These are phyloP conservation scores for Yamadazyma phyllophila DNA, from an alignment of 805 yeast genomes.

Conservation along the genomic window DNA sequence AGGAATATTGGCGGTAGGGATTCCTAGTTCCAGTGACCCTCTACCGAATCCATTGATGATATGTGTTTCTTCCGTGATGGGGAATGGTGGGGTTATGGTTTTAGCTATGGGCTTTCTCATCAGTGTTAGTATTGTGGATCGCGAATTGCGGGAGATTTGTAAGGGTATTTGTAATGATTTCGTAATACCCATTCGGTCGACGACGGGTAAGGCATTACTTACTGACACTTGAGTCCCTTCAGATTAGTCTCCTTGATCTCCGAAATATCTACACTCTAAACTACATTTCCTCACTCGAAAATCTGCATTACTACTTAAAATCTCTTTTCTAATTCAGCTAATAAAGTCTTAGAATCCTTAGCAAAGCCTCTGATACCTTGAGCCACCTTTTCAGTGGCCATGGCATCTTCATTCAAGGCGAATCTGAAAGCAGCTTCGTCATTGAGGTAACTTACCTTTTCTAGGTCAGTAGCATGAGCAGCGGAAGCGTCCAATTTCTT, in stretches of 20 bases:
- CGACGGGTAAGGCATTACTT: too few species aligned
- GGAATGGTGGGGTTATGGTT: conserved; percentile 53
- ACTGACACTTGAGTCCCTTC: too few species aligned
- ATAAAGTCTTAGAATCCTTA: conserved; percentile 83
- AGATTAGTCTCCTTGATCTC: too few species aligned
- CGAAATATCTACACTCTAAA: too few species aligned
- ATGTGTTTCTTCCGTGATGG: conserved; percentile 41
- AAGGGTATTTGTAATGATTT: too few species aligned
- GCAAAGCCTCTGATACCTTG: conserved; percentile 98
- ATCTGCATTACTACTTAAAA: conserved; percentile 25
- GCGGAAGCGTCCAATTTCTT: conserved; percentile 67
- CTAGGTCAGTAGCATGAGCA: conserved; percentile 52
- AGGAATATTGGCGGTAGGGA: conserved; percentile 92
- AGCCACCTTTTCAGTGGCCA: conserved; percentile 96
- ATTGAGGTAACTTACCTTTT: conserved; percentile 76
- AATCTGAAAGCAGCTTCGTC: conserved; percentile 91
- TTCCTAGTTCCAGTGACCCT: conserved; percentile 90
- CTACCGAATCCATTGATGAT: conserved; percentile 89
- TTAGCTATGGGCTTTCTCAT: conserved; percentile 18
- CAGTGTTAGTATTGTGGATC: conserved; percentile 29
- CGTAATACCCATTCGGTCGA: too few species aligned
- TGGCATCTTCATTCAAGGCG: conserved; percentile 89
- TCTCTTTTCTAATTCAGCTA: conserved; percentile 61
- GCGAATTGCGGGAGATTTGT: conserved; percentile 7
- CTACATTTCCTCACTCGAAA: too few species aligned